Conservation (phyloP, 352 stramenopile species). For the Pythium pyrilobum region DNA sequence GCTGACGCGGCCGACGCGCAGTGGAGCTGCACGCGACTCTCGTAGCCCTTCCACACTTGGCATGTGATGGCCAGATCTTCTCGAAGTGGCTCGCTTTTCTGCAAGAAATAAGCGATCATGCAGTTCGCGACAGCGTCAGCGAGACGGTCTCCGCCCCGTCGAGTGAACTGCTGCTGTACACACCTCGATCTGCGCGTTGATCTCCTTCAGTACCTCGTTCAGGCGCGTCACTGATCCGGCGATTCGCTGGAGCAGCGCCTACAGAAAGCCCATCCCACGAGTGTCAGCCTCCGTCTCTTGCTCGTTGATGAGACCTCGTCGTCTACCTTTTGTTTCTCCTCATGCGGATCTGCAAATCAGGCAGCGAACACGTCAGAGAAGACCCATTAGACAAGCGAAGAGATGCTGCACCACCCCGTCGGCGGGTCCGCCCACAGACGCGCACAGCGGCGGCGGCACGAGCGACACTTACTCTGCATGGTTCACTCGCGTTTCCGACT, state of each 20-base stretch:
- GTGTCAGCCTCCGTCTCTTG: not conserved
- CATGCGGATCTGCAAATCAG: conserved; percentile 52
- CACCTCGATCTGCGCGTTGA: conserved; percentile 83
- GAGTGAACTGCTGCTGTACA: not conserved
- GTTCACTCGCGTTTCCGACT: not conserved
- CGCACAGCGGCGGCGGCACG: not conserved
- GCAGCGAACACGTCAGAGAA: not conserved
- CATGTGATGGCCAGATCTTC: conserved; percentile 69
- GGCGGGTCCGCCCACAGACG: not conserved
- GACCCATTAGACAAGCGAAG: not conserved
- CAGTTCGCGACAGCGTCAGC: not conserved
- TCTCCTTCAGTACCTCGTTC: conserved; percentile 81
- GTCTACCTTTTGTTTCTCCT: conserved; percentile 81
- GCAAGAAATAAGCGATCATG: not conserved
- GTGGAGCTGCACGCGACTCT: conserved; percentile 76
- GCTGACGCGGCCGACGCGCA: conserved; percentile 22
- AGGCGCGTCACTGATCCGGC: conserved; percentile 67
- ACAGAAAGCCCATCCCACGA: not conserved
- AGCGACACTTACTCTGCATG: conserved; percentile 15
- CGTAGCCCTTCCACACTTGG: conserved; percentile 81
- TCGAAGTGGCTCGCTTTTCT: conserved; percentile 79
- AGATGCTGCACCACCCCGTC: not conserved
- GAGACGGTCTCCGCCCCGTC: too few relatives aligned
- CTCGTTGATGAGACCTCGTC: not conserved
- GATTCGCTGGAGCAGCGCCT: conserved; percentile 75